A percentile compares a stretch with the other conserved stretches of the same genome.
These are phyloP conservation scores for Betula pendula DNA, from an alignment of 306 rosid genomes.

Conservation along the genomic window DNA sequence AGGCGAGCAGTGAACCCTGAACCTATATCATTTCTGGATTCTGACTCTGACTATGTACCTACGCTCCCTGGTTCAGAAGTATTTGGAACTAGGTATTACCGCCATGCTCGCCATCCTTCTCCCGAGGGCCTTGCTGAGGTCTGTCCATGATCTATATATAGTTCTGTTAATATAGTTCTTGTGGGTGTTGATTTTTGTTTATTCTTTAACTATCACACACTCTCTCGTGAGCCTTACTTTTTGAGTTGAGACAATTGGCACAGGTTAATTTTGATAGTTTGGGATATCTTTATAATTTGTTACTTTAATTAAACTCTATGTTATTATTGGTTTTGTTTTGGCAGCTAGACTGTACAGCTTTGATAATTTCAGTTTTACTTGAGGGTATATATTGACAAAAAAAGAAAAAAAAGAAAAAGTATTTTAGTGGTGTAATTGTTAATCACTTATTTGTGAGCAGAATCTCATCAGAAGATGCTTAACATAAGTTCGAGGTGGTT, in stretches of 20 bases:
- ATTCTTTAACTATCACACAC: not conserved
- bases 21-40: slow-evolving; percentile 52
- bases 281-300: not conserved
- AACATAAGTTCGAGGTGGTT: not conserved
- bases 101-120: slow-evolving; percentile 61
- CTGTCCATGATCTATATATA: slow-evolving; percentile 18
- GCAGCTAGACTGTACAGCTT: not conserved
- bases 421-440: not conserved
- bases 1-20: slow-evolving; percentile 60
- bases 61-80: slow-evolving; percentile 48
- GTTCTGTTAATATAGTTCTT: not conserved
- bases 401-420: too few relatives aligned
- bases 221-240: not conserved
- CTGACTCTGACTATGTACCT: slow-evolving; percentile 56
- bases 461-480: not conserved
- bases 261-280: not conserved
- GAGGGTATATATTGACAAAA: not conserved
- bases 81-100: slow-evolving; percentile 55
- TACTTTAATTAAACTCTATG: not conserved
- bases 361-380: not conserved
- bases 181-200: not conserved
- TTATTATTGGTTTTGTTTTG: not conserved
- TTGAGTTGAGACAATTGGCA: not conserved
- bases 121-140: slow-evolving; percentile 83
- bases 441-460: not conserved